Evolutionary conservation across 352 stramenopile species (phyloP).

Genomic region (Globisporangium takayamanum): DNA sequence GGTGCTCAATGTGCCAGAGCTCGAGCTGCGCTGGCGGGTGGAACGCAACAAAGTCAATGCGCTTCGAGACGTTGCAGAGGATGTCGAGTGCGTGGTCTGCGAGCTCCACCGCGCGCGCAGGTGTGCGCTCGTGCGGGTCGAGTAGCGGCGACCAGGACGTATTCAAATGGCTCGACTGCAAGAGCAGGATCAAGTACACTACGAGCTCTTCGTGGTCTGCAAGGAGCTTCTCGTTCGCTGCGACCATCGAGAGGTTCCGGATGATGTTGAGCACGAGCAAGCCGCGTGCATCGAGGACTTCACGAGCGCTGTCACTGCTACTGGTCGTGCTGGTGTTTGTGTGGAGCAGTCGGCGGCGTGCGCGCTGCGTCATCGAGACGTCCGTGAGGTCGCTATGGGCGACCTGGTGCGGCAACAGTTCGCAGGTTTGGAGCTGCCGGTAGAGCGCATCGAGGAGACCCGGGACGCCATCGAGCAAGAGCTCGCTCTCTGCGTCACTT

Average conservation of each 20-base stretch:
- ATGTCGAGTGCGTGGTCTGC: constrained; percentile 72
- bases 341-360: constrained; percentile 39
- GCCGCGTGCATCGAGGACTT: constrained; percentile 45
- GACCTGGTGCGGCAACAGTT: constrained; percentile 33
- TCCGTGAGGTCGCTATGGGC: constrained; percentile 11
- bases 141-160: constrained; percentile 1
- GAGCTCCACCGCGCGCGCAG: constrained; percentile 31
- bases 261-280: constrained; percentile 73
- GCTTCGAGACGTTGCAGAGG: constrained; percentile 60
- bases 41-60: constrained; percentile 62
- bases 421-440: constrained; percentile 51
- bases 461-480: constrained; percentile 61
- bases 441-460: constrained; percentile 72
- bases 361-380: constrained; percentile 6
- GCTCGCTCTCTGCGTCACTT: constrained; percentile 38
- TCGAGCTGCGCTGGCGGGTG: constrained; percentile 47
- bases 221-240: constrained; percentile 59
- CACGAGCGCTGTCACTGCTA: constrained; percentile 19
- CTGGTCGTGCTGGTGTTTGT: constrained; percentile 23
- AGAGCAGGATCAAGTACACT: constrained; percentile 51
- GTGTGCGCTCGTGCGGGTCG: constrained; percentile 14
- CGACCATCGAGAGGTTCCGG: constrained; percentile 68
- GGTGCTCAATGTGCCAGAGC: constrained; percentile 53
- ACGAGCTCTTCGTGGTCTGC: constrained; percentile 60
- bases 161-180: constrained; percentile 12